A percentile compares a stretch with the other conserved stretches of the same genome.
Evolutionary conservation across 1,284 basidiomycete species (phyloP).

Genomic region (Mycena sp.): DNA sequence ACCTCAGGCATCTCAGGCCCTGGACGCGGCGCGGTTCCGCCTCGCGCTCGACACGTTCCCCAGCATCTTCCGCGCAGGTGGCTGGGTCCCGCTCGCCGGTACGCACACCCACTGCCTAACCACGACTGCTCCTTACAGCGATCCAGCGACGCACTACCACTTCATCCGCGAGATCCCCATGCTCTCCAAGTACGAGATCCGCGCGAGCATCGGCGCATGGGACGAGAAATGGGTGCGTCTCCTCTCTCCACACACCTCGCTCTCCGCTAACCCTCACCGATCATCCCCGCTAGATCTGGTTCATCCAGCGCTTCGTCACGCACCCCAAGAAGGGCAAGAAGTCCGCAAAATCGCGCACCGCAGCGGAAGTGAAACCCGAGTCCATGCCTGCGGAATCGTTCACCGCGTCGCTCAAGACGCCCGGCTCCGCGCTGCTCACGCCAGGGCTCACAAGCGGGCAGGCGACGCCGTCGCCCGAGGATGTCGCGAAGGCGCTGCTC

Average conservation of each 20-base stretch:
- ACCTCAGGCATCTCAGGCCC: constrained; percentile 38
- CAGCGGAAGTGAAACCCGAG: neutral
- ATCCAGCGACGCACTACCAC: constrained; percentile 72
- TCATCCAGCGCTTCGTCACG: constrained; percentile 70
- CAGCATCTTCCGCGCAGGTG: constrained; percentile 68
- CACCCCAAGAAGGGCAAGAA: neutral
- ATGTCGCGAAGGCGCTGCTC: neutral
- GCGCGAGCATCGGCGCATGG: constrained; percentile 73
- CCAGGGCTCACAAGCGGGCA: neutral
- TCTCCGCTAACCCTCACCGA: neutral
- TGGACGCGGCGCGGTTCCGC: constrained; percentile 54
- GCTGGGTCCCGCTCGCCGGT: constrained; percentile 79
- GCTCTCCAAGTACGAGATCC: constrained; percentile 74
- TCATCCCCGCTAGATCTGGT: constrained; percentile 59
- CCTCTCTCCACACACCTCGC: neutral
- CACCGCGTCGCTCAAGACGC: neutral
- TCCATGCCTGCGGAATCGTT: neutral
- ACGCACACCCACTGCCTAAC: too few relatives aligned
- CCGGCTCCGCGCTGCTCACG: neutral
- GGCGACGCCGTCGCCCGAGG: neutral
- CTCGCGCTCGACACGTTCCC: constrained; percentile 62
- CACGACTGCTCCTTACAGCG: neutral
- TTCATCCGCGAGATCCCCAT: constrained; percentile 86
- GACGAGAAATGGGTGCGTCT: constrained; percentile 85
- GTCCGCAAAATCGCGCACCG: neutral